A percentile compares a stretch with the other conserved stretches of the same genome.
Evolutionary conservation across 768 basidiomycete species (phyloP).

Genomic region (Leccinum variicolor): DNA sequence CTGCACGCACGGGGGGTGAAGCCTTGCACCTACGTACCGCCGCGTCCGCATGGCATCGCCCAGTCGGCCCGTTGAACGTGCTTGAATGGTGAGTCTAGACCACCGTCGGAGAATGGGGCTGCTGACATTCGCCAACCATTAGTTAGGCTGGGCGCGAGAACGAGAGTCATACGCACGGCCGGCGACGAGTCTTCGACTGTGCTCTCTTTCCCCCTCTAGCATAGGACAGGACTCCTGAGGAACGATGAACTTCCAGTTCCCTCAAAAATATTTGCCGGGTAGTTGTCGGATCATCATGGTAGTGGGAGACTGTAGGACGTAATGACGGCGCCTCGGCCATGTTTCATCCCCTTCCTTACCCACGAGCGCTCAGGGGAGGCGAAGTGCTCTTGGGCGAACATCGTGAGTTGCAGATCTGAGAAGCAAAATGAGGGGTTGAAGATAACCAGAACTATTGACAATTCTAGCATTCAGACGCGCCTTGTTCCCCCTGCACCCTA

Average conservation of each 20-base stretch:
- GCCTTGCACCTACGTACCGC: neutral
- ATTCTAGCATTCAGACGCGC: neutral
- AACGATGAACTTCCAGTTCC: neutral
- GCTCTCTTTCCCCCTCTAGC: neutral
- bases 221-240: conserved; percentile 4
- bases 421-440: neutral
- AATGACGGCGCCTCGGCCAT: neutral
- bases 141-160: neutral
- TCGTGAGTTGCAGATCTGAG: conserved; percentile 2
- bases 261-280: neutral
- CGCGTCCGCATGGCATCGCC: neutral
- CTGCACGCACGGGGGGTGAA: conserved; percentile 5
- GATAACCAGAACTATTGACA: neutral
- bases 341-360: neutral
- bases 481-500: neutral
- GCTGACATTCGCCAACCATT: neutral
- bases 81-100: neutral
- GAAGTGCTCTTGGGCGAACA: neutral
- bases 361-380: neutral
- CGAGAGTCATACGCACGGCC: neutral
- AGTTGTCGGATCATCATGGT: neutral
- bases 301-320: conserved; percentile 2
- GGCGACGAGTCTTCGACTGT: neutral
- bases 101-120: neutral
- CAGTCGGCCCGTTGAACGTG: neutral